Base-by-base conservation (phyloP, 2,329 filamentous ascomycete genomes). In the Apiospora sp. region DNA sequence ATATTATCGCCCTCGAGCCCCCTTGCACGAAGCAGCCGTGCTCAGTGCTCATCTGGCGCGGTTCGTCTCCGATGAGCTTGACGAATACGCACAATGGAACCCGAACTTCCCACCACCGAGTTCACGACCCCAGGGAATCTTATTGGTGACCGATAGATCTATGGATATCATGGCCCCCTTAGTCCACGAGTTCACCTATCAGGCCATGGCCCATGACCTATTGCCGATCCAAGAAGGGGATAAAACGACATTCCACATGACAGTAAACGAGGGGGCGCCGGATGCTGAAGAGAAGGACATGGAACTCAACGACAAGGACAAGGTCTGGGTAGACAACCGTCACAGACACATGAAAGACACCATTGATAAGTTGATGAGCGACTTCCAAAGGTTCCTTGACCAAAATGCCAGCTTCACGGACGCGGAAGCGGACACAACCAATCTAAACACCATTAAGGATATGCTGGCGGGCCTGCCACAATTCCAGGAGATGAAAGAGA, bases 271-370 rank as follows among this genome's bases (percentile, higher is more conserved):
- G 77, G 94, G 93, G 13, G 87, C 89, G 4, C 83, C 86, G 0
- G 90, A 92, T 58, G 89, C 92, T 41, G 91, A 97, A 81, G 90
- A 93, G 73, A 98, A 97, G 81, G 95, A 98, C 64, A 93, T 98
- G 88, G 95, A 98, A 78, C 92, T 99, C 68, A 88, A 88, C 44
- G 96, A 99, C 76, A 93, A 94, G 78, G 96, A 99, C 84, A 93
- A 92, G 80, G 93, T 99, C 67, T 99, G 96, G 96, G 92, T 97
- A 34, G 94, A 96, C 74, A 98, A 98, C 80, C 90, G 96, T 71
- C 96, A 99, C 83, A 89, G 91, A 70, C 96, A 99, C 83, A 99
- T 99, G 96, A 98, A 97, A 81, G 95, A 98, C 81, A 96, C 96
- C 3, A 95, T 98, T 78, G 94, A 96, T 79, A 97, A 96, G 82